Conservation (phyloP, 345 rosid species). For the Theobroma cacao region DNA sequence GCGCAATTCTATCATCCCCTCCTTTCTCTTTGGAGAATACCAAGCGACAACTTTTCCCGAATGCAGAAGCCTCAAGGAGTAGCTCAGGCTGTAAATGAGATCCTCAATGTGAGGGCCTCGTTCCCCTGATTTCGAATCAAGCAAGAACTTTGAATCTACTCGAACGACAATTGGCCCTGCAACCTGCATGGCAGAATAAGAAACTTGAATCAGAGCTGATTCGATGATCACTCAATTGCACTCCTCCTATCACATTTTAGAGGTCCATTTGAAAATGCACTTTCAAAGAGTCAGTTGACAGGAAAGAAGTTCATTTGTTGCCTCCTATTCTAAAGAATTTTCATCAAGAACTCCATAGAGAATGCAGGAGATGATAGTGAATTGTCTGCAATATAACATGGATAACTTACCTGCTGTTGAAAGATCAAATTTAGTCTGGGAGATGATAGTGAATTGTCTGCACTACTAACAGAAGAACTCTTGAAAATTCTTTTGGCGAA, state of each 20-base stretch:
- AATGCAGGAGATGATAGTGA: too few relatives aligned
- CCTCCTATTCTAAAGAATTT: neutral
- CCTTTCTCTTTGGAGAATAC: slow-evolving; percentile 86
- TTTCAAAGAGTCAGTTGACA: neutral
- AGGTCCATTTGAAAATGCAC: neutral
- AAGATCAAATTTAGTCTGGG: slow-evolving; percentile 70
- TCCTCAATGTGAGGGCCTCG: slow-evolving; percentile 53
- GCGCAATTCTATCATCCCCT: slow-evolving; percentile 84
- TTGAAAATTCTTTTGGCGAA: slow-evolving; percentile 47
- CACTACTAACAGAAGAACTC: slow-evolving; percentile 37
- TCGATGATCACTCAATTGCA: neutral
- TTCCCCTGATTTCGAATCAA: slow-evolving; percentile 38
- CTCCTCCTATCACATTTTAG: neutral
- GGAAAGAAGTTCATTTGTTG: neutral
- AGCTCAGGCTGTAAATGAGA: slow-evolving; percentile 58
- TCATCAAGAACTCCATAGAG: neutral
- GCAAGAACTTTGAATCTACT: slow-evolving; percentile 55
- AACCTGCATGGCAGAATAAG: slow-evolving; percentile 37
- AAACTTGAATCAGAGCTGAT: neutral
- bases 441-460: slow-evolving; percentile 41
- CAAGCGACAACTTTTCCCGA: slow-evolving; percentile 87
- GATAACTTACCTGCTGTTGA: slow-evolving; percentile 76
- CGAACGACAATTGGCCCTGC: slow-evolving; percentile 70
- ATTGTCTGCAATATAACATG: too few relatives aligned
- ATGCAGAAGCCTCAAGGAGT: slow-evolving; percentile 60